Evolutionary conservation across 2,329 filamentous ascomycete genomes (phyloP), one percentile per base, ranked within the genome.

Genomic region (Penicillium sp.): DNA sequence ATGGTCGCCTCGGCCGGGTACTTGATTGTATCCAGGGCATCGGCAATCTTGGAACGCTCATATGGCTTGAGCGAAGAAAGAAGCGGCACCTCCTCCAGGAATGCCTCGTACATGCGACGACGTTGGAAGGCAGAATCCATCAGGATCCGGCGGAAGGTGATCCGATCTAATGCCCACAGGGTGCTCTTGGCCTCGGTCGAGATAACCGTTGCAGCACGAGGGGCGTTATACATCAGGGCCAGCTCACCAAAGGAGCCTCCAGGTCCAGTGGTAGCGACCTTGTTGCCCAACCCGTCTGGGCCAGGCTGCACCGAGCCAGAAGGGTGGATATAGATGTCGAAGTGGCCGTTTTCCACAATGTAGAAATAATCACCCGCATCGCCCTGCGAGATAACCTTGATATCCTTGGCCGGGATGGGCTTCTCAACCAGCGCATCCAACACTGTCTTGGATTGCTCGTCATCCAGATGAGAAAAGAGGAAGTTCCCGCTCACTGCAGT

Each of bases 121-220:
- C 91, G 86, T 57, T 94, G 87, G 72, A 96, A 97, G 3, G 93
- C 94, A 26, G 87, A 94, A 70, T 97, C 91, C 90, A 98, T 96
- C 48, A 98, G 77, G 51, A 98, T 97, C 46, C 93, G 87, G 56
- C 93, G 88, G 77, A 98, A 98, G 7, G 93, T 98, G 48, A 96
- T 78, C 37, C 93, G 87, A 63, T 98, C 93, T 35, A 98, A 76
- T 14, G 89, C 89, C 93, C 93, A 98, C 7, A 98, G 77, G 3
- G 85, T 90, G 59, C 86, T 90, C 21, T 78, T 72, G 3, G 83
- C 65, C 57, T 94, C 87, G 9, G 84, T 82, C 19, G 87, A 94
- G 46, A 94, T 79, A 45, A 98, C 87, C 0, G 93, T 97, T 3
- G 93, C 93, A 28, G 93, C 93, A 60, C 93, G 87, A 17, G 93